Percentiles rank a stretch among this genome's conserved stretches.
These are phyloP conservation scores for Chenopodium album DNA, from an alignment of 148 eudicot species.

Conservation along the genomic window DNA sequence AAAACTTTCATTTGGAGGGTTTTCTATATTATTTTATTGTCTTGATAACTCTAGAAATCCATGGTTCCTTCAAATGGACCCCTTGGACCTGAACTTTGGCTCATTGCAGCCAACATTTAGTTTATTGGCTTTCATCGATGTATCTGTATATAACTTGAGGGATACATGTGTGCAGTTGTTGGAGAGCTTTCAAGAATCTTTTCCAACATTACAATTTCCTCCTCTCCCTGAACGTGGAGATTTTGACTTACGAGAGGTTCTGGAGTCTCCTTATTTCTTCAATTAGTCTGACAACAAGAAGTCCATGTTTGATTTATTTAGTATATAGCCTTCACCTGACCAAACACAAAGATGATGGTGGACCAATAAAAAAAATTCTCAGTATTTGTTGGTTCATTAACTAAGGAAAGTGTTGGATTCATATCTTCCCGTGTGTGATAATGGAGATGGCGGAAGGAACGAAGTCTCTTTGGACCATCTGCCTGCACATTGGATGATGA, in stretches of 20 bases:
- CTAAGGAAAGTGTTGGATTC: not conserved
- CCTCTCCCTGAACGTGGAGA: constrained; percentile 95
- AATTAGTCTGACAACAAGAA: constrained; percentile 34
- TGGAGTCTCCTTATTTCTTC: constrained; percentile 82
- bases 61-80: not conserved
- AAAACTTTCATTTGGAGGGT: too few relatives aligned
- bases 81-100: not conserved
- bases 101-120: not conserved
- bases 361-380: not conserved
- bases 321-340: constrained; percentile 7
- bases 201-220: constrained; percentile 70
- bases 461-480: not conserved
- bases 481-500: not conserved
- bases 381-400: not conserved
- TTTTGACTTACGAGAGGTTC: constrained; percentile 77
- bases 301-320: constrained; percentile 6
- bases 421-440: not conserved
- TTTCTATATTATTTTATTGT: too few relatives aligned
- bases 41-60: not conserved
- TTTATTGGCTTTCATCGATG: not conserved
- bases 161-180: constrained; percentile 47
- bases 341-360: not conserved
- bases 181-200: constrained; percentile 64
- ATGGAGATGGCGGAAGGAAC: constrained; percentile 2
- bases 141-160: not conserved